Evolutionary conservation across 345 rosid genomes (phyloP), one percentile per base, ranked within the genome.

Genomic region (Arabidopsis arenosa): DNA sequence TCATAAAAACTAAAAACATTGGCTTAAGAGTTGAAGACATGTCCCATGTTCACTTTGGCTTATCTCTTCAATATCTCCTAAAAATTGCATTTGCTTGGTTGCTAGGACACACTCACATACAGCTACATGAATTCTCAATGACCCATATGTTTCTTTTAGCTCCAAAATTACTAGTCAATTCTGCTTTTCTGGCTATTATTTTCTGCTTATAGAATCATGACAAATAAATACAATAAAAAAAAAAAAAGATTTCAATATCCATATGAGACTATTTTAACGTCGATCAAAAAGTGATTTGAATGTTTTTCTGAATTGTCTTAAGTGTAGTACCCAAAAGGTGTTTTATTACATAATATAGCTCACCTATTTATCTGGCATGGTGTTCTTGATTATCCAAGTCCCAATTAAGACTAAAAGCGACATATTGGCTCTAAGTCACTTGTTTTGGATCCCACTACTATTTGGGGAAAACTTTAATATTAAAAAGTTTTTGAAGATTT

Each of bases 21-120:
- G 37, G 73, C 73, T 59, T 65, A 58, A 49, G 73, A 66, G 64
- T 41, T 59, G 64, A 66, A 66, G 78, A 72, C 78, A 72, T 58
- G 68, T 66, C 64, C 81, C 78, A 78, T 78, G 78, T 78, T 78
- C 81, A 73, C 70, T 72, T 78, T 59, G 74, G 77, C 73, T 78
- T 72, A 72, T 73, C 57, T 60, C 73, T 73, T 73, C 69, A 59
- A 51, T 59, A 78, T 78, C 64, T 72, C 51, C 67, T 78, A 28
- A 57, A 66, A 41, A 43, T 72, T 73, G 70, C 78, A 66, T 60
- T 70, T 78, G 81, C 59, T 51, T 72, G 81, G 81, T 72, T 66
- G 77, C 68, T 78, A 78, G 78, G 81, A 44, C 58, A 78, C 81
- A 78, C 59, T 73, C 58, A 18, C 68, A 72, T 51, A 45, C 77